phyloP scores from a whole-genome alignment of 495 filamentous ascomycete species.

The Acidomyces sp. region DNA sequence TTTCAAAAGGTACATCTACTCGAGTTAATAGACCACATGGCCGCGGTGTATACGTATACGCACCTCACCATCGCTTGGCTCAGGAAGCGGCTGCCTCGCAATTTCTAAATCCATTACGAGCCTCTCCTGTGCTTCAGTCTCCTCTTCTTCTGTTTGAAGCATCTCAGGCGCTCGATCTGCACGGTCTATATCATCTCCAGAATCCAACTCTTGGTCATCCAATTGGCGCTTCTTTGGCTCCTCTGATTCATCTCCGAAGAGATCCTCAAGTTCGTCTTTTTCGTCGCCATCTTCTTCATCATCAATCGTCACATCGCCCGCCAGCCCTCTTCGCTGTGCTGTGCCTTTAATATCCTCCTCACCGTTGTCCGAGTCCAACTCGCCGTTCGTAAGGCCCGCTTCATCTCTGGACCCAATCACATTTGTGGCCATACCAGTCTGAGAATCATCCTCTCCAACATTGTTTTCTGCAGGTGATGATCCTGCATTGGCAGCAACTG shows the following conservation, averaged over 20 bases:
- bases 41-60: too few relatives aligned
- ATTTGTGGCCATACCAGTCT: slow-evolving; percentile 18
- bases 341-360: slow-evolving; percentile 16
- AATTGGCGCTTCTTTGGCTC: slow-evolving; percentile 41
- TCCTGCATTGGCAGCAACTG: slow-evolving; percentile 18
- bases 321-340: slow-evolving; percentile 13
- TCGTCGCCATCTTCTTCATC: slow-evolving; percentile 4
- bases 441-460: slow-evolving; percentile 22
- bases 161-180: slow-evolving; percentile 33
- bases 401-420: slow-evolving; percentile 10
- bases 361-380: slow-evolving; percentile 16
- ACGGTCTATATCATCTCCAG: slow-evolving; percentile 57
- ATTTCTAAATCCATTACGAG: slow-evolving; percentile 26
- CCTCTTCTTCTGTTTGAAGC: slow-evolving; percentile 30
- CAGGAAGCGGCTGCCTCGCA: slow-evolving; percentile 48
- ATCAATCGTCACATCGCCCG: not conserved
- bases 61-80: slow-evolving; percentile 46
- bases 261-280: slow-evolving; percentile 14
- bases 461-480: slow-evolving; percentile 17
- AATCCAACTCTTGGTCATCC: slow-evolving; percentile 65
- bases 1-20: slow-evolving; percentile 62
- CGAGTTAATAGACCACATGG: too few relatives aligned
- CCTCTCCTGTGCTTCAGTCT: slow-evolving; percentile 16
- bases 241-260: slow-evolving; percentile 18
- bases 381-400: not conserved